Evolutionary conservation across 2,329 filamentous ascomycete species (phyloP).

Genomic region (Spiromastix sp.): DNA sequence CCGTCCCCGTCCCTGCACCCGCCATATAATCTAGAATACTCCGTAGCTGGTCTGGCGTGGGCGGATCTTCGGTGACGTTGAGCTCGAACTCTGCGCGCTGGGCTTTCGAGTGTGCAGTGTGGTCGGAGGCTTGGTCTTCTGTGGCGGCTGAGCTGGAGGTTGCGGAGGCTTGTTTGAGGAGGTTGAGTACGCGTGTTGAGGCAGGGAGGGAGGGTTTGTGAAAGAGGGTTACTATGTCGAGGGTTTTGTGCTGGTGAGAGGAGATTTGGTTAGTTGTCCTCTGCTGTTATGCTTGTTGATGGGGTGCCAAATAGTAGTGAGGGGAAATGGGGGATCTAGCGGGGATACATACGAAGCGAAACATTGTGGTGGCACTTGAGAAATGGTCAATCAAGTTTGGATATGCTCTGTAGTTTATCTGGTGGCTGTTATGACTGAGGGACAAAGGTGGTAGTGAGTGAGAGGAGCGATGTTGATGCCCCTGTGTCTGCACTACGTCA

Average conservation of each 20-base stretch:
- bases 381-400: no score
- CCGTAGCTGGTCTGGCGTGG: slow-evolving; percentile 72
- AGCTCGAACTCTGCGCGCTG: slow-evolving; percentile 67
- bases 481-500: no score
- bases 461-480: no score
- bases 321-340: background rate
- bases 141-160: slow-evolving; percentile 58
- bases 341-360: slow-evolving; percentile 6
- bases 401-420: no score
- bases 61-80: slow-evolving; percentile 67
- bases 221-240: slow-evolving; percentile 93
- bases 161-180: slow-evolving; percentile 72
- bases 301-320: background rate
- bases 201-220: slow-evolving; percentile 67
- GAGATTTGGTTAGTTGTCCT: background rate
- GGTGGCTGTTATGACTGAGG: no score
- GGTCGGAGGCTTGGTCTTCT: slow-evolving; percentile 62
- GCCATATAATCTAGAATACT: slow-evolving; percentile 73
- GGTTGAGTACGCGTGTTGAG: slow-evolving; percentile 60
- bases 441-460: no score
- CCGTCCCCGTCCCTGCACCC: slow-evolving; percentile 52
- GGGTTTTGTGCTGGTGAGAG: slow-evolving; percentile 54
- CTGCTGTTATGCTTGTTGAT: no score
- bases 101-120: slow-evolving; percentile 48
- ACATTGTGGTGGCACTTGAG: slow-evolving; percentile 6